Conservation (phyloP, 306 rosid genomes). For the Calophaca sinica region DNA sequence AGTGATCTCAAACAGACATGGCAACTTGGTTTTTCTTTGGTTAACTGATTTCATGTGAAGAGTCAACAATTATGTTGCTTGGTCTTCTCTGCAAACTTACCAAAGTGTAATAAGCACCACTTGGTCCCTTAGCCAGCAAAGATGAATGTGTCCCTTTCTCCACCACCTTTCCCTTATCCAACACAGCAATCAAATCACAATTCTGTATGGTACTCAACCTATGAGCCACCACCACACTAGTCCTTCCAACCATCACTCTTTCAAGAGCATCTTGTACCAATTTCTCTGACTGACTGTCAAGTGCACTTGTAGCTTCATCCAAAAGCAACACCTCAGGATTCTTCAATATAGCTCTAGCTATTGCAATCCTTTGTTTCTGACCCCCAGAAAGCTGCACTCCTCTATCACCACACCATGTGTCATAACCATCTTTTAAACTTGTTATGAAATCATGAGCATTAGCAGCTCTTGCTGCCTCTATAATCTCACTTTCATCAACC, state of each 20-base stretch:
- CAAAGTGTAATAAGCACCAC: constrained; percentile 73
- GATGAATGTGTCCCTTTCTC: constrained; percentile 79
- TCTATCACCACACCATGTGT: constrained; percentile 79
- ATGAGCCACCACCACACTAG: constrained; percentile 94
- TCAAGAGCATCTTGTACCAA: constrained; percentile 84
- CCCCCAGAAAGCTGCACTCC: constrained; percentile 92
- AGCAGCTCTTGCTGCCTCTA: constrained; percentile 75
- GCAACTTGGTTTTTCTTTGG: neutral
- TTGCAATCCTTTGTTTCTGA: constrained; percentile 90
- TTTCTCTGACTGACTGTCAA: constrained; percentile 84
- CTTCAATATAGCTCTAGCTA: constrained; percentile 81
- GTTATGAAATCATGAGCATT: constrained; percentile 91
- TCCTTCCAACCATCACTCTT: constrained; percentile 88
- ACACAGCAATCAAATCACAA: constrained; percentile 72
- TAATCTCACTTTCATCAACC: constrained; percentile 62
- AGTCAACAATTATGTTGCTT: neutral
- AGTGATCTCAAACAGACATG: neutral
- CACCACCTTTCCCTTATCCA: constrained; percentile 80
- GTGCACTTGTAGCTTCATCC: constrained; percentile 94
- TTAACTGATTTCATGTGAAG: constrained; percentile 30
- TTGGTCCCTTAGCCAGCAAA: constrained; percentile 64
- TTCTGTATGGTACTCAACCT: constrained; percentile 82
- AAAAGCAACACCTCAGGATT: constrained; percentile 67
- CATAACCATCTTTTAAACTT: constrained; percentile 72
- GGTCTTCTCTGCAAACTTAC: constrained; percentile 63